phyloP scores from a whole-genome alignment of 1,284 basidiomycete species.

The Microbotryum silenes-acaulis region DNA sequence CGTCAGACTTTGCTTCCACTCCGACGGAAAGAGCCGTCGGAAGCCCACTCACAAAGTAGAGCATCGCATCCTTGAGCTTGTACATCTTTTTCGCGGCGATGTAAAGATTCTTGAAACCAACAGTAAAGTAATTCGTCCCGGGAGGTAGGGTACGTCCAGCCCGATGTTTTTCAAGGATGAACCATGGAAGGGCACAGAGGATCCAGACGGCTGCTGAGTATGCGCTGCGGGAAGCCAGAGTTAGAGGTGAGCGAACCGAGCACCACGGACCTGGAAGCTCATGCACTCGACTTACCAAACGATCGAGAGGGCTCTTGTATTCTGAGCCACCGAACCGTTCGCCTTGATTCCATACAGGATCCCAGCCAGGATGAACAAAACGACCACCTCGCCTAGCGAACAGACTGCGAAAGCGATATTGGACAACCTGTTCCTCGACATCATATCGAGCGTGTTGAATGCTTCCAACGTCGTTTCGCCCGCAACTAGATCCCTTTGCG shows the following conservation, averaged over 20 bases:
- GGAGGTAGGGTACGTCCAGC: conserved; percentile 51
- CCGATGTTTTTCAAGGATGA: conserved; percentile 35
- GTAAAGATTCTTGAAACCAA: conserved; percentile 44
- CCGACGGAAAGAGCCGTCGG: neutral
- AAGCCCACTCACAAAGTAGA: conserved; percentile 39
- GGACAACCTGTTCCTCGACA: conserved; percentile 75
- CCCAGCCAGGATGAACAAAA: conserved; percentile 36
- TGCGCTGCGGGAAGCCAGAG: conserved; percentile 5
- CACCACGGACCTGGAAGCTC: no score
- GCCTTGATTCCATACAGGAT: conserved; percentile 40
- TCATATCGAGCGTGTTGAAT: conserved; percentile 65
- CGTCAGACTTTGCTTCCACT: neutral
- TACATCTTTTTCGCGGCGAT: conserved; percentile 50
- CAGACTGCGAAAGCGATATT: conserved; percentile 74
- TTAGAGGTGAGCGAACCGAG: no score
- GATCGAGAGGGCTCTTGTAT: conserved; percentile 34
- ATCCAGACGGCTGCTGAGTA: conserved; percentile 48
- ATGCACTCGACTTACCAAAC: conserved; percentile 3
- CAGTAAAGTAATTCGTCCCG: conserved; percentile 54
- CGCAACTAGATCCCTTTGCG: conserved; percentile 53
- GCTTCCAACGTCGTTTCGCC: conserved; percentile 55
- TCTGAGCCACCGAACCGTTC: conserved; percentile 27
- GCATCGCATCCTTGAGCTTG: conserved; percentile 22
- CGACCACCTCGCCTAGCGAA: conserved; percentile 64
- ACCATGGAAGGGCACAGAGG: conserved; percentile 56